Evolutionary conservation across 164 flowering plant species (phyloP).

Genomic region (Magnolia kwangsiensis): DNA sequence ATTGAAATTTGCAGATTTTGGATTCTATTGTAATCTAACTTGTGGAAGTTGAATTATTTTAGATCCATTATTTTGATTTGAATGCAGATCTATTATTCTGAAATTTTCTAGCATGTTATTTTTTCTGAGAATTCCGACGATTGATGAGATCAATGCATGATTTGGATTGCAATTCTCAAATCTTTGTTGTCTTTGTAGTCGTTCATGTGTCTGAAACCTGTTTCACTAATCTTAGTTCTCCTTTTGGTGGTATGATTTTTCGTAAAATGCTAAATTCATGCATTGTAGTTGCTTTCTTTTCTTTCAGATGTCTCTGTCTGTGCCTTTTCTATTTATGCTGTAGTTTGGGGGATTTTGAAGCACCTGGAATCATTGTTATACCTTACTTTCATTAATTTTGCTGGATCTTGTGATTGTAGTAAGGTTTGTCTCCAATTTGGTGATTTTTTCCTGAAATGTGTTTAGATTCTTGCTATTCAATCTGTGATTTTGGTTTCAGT

Average conservation of each 20-base stretch:
- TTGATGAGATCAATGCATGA: not conserved
- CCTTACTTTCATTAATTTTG: not conserved
- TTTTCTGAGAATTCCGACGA: not conserved
- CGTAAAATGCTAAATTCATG: not conserved
- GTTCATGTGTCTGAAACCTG: not conserved
- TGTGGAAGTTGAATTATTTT: not conserved
- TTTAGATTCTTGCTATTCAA: not conserved
- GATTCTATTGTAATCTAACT: not conserved
- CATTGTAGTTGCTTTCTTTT: not conserved
- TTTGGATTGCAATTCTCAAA: not conserved
- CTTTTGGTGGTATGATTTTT: too few relatives aligned
- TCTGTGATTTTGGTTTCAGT: not conserved
- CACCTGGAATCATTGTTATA: not conserved
- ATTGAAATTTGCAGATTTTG: not conserved
- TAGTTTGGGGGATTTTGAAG: not conserved
- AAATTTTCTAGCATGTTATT: not conserved
- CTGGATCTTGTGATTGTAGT: not conserved
- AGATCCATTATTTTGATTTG: not conserved
- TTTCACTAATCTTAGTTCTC: not conserved
- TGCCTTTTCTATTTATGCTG: not conserved
- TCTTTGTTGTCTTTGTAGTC: not conserved
- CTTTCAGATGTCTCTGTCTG: not conserved
- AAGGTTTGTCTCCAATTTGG: not conserved
- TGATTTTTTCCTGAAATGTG: not conserved
- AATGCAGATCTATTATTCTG: not conserved